Evolutionary conservation across 352 stramenopile genomes (phyloP).

Genomic region (Pythium dissotocum): DNA sequence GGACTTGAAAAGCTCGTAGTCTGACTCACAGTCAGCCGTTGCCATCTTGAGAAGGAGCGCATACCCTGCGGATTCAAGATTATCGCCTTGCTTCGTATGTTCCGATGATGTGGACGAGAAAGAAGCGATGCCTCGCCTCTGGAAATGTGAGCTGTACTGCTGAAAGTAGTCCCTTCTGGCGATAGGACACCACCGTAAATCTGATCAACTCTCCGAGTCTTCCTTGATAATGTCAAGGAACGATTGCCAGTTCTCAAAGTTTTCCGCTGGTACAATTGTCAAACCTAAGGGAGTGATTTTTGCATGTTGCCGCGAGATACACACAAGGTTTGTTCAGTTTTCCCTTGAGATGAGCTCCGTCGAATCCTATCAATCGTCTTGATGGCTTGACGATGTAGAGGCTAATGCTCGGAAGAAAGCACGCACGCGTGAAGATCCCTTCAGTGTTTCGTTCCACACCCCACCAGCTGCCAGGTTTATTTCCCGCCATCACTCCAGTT

Average conservation of each 20-base stretch:
- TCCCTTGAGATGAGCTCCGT: neutral
- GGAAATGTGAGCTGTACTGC: neutral
- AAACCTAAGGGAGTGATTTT: neutral
- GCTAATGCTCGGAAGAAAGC: neutral
- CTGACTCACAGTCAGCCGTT: neutral
- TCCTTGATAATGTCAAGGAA: neutral
- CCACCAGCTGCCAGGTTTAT: neutral
- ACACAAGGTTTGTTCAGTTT: neutral
- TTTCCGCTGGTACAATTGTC: neutral
- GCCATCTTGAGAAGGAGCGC: neutral
- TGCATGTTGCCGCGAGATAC: neutral
- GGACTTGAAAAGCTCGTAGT: neutral
- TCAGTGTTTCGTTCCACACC: neutral
- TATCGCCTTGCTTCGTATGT: neutral
- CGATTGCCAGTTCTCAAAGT: neutral
- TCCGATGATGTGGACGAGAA: constrained; percentile 1
- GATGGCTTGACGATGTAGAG: neutral
- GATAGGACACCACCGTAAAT: neutral
- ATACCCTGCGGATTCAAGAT: neutral
- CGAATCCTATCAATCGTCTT: neutral
- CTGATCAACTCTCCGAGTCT: neutral
- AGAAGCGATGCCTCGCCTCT: neutral
- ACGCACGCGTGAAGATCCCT: neutral
- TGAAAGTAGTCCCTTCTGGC: neutral
- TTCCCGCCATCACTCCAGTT: neutral